Base-by-base conservation (phyloP, 2,329 filamentous ascomycete genomes). In the Phaeosphaeria sp. region DNA sequence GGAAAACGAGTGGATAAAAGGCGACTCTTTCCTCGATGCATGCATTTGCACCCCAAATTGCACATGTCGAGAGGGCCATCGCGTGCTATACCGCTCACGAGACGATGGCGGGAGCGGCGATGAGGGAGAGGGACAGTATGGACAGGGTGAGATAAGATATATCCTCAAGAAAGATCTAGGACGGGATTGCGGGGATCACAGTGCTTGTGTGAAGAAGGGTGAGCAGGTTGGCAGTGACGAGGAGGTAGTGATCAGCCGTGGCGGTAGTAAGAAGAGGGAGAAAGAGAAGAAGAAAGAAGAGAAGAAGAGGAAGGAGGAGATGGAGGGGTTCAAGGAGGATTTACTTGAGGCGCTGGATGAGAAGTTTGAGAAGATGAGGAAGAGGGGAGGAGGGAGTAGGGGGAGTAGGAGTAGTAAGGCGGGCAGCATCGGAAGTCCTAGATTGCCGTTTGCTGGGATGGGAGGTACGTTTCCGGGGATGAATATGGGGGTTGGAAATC, bases 11-110 rank as follows among this genome's bases (percentile, higher is more conserved):
- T 71, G 70, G 68, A 18, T 66, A 11, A 53, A 63, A 8, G 65
- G 63, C 2, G 59, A 73, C 42, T 48, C 61, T 1, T 73, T 67
- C 39, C 66, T 75, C 1, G 71, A 74, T 44, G 70, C 68, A 2
- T 75, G 73, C 54, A 65, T 58, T 3, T 75, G 73, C 51, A 72
- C 71, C 1, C 69, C 61, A 7, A 60, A 60, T 15, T 75, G 73
- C 49, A 64, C 51, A 2, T 74, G 71, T 53, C 61, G 71, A 11
- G 69, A 71, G 33, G 68, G 70, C 1, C 65, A 72, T 27, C 64
- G 71, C 6, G 68, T 72, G 7, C 27, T 73, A 11, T 73, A 73
- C 55, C 58, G 67, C 39, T 40, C 51, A 22, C 56, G 48, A 15
- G 24, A 53, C 18, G 47, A 57, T 3, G 36, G n/a, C 9, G 51